Evolutionary conservation across 73 alveolate species (phyloP).

Genomic region (Breviolum minutum): DNA sequence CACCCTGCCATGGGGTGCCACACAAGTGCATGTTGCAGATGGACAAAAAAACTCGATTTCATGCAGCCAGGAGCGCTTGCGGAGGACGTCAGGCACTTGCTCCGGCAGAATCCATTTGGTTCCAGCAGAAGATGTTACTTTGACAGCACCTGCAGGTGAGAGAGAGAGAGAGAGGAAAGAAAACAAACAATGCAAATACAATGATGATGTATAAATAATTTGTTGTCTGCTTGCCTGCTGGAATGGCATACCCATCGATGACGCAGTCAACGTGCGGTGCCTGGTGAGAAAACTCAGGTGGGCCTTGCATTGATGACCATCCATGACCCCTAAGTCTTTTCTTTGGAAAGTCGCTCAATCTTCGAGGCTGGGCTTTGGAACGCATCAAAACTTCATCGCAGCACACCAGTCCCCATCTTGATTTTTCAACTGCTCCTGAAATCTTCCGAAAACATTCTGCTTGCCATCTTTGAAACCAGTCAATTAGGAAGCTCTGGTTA

Average conservation of each 20-base stretch:
- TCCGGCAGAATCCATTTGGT: slow-evolving; percentile 94
- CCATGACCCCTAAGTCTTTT: too few relatives aligned
- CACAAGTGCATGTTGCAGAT: not conserved
- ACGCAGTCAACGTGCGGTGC: slow-evolving; percentile 80
- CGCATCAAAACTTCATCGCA: too few relatives aligned
- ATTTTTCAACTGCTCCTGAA: too few relatives aligned
- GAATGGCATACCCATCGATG: slow-evolving; percentile 89
- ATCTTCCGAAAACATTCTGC: too few relatives aligned
- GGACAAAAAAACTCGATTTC: not conserved
- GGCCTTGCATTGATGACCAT: too few relatives aligned
- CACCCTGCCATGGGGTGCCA: slow-evolving; percentile 12
- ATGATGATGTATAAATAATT: not conserved
- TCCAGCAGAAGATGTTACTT: slow-evolving; percentile 85
- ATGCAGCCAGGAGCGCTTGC: not conserved
- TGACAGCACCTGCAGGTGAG: slow-evolving; percentile 43
- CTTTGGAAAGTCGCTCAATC: too few relatives aligned
- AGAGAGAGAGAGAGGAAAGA: not conserved
- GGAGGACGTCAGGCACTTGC: slow-evolving; percentile 62
- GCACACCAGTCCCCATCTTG: too few relatives aligned
- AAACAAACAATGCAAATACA: not conserved
- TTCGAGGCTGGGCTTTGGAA: too few relatives aligned
- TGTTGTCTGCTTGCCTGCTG: slow-evolving; percentile 29
- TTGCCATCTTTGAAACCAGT: too few relatives aligned
- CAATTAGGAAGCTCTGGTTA: too few relatives aligned
- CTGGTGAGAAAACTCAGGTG: not conserved